phyloP scores from a whole-genome alignment of 1,139 yeast species.

The Maudiozyma humilis region DNA sequence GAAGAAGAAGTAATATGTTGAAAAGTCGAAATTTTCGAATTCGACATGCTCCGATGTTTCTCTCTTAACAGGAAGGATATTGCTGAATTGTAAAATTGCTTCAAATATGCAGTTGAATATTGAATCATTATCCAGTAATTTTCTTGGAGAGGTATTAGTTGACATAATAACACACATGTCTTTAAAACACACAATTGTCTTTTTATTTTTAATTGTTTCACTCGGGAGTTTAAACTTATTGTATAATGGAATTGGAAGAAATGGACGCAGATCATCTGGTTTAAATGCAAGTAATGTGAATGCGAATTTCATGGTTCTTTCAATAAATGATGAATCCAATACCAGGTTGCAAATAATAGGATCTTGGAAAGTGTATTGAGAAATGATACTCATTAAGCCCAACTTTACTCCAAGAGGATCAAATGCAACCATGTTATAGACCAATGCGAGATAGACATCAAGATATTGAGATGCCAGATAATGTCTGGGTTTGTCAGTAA shows the following conservation, averaged over 20 bases:
- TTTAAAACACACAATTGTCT: slow-evolving; percentile 78
- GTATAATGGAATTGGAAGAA: slow-evolving; percentile 49
- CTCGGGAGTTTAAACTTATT: slow-evolving; percentile 38
- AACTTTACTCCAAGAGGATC: slow-evolving; percentile 78
- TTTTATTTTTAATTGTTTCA: slow-evolving; percentile 60
- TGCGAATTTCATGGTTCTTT: slow-evolving; percentile 24
- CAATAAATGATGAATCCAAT: slow-evolving; percentile 47
- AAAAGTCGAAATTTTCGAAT: slow-evolving; percentile 81
- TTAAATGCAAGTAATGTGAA: slow-evolving; percentile 55
- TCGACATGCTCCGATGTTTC: slow-evolving; percentile 82
- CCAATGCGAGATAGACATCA: slow-evolving; percentile 71
- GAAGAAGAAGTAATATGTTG: slow-evolving; percentile 65
- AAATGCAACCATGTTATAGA: slow-evolving; percentile 53
- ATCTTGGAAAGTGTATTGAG: slow-evolving; percentile 83
- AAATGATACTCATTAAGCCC: slow-evolving; percentile 63
- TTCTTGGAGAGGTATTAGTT: slow-evolving; percentile 50
- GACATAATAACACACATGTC: slow-evolving; percentile 75
- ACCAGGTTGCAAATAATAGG: slow-evolving; percentile 70
- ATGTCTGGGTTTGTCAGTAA: slow-evolving; percentile 52
- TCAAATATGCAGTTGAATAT: slow-evolving; percentile 46
- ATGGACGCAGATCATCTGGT: slow-evolving; percentile 58
- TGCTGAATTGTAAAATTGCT: slow-evolving; percentile 64
- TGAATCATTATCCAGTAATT: slow-evolving; percentile 35
- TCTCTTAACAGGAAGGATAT: slow-evolving; percentile 65
- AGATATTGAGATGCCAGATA: slow-evolving; percentile 71